These are phyloP conservation scores for Lagenaria siceraria DNA, from an alignment of 306 rosid genomes.

Conservation along the genomic window DNA sequence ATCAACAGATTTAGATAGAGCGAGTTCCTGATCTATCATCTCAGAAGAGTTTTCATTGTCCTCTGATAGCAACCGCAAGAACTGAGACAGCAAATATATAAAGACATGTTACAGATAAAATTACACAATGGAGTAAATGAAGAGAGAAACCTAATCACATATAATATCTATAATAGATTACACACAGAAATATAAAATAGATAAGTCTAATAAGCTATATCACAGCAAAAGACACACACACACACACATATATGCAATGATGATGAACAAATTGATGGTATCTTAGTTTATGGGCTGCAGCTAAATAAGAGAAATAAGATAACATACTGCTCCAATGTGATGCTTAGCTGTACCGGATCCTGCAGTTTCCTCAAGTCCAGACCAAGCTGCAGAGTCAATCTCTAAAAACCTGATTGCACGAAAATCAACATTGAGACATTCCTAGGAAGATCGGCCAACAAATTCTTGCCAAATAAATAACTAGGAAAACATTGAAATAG, in stretches of 20 bases:
- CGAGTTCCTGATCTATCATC: conserved; percentile 50
- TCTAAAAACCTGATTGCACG: conserved; percentile 39
- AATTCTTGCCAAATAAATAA: background rate
- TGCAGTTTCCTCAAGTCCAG: conserved; percentile 82
- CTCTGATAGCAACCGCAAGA: conserved; percentile 62
- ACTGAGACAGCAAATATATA: conserved; percentile 30
- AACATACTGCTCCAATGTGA: conserved; percentile 81
- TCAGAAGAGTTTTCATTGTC: conserved; percentile 42
- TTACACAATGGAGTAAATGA: background rate
- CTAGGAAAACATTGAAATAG: background rate
- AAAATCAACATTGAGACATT: background rate
- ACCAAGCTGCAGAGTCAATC: conserved; percentile 67
- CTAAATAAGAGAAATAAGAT: conserved; percentile 2
- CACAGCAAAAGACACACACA: background rate
- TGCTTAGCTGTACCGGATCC: conserved; percentile 48
- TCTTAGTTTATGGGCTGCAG: background rate
- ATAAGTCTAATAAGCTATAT: background rate
- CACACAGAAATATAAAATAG: background rate
- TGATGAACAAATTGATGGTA: background rate
- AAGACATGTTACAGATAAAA: background rate
- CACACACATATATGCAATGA: background rate
- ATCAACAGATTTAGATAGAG: conserved; percentile 55
- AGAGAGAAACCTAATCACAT: background rate
- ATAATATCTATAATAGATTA: background rate
- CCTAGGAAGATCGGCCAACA: background rate